Conservation (phyloP, 345 rosid species). For the Gynandropsis gynandra region DNA sequence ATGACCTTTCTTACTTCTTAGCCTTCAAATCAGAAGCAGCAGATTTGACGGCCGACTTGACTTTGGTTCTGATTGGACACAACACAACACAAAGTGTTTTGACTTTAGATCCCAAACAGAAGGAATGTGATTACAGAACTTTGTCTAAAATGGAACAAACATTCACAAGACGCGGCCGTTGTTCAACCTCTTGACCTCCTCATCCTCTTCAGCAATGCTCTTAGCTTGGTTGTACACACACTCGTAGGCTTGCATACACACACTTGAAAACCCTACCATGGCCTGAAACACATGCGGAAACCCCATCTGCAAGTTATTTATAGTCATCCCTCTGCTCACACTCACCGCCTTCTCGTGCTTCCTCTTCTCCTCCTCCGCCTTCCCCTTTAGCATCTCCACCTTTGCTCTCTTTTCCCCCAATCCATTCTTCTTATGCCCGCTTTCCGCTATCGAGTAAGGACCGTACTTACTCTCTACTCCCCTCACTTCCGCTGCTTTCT, state of each 20-base stretch:
- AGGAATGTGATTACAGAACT: too few relatives aligned
- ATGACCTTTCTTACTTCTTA: too few relatives aligned
- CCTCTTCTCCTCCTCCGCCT: constrained; percentile 77
- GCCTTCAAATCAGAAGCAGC: constrained; percentile 41
- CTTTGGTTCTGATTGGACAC: too few relatives aligned
- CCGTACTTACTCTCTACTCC: constrained; percentile 66
- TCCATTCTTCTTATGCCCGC: constrained; percentile 43
- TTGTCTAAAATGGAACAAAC: too few relatives aligned
- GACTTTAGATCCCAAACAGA: too few relatives aligned
- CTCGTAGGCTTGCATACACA: constrained; percentile 84
- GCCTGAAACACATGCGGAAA: constrained; percentile 90
- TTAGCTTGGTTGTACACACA: constrained; percentile 72
- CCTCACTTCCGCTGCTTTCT: constrained; percentile 57
- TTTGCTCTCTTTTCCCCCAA: constrained; percentile 56
- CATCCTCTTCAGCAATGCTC: constrained; percentile 36
- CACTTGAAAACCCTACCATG: constrained; percentile 84
- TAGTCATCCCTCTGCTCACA: constrained; percentile 72
- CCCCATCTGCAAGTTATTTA: constrained; percentile 89
- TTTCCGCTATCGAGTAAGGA: constrained; percentile 49
- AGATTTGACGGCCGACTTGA: constrained; percentile 65
- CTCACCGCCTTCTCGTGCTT: constrained; percentile 71
- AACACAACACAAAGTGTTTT: too few relatives aligned
- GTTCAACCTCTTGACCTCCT: constrained; percentile 25
- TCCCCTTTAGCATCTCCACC: constrained; percentile 50
- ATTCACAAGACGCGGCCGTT: neutral